Conservation (phyloP, 116 monocot species). For the Dioscorea cayenensis region DNA sequence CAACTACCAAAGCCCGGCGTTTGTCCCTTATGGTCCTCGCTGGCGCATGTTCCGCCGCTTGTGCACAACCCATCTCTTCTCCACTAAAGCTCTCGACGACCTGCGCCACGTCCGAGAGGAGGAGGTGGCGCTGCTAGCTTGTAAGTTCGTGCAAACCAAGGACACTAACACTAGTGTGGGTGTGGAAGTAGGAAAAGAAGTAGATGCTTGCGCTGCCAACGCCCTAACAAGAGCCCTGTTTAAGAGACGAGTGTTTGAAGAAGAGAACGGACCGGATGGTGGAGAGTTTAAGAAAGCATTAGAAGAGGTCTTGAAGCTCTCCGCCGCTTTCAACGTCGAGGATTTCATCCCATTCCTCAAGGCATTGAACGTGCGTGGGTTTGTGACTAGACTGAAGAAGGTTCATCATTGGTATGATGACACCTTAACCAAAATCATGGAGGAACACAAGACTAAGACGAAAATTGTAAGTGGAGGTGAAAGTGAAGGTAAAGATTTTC, state of each 20-base stretch:
- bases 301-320: slow-evolving; percentile 18
- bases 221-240: slow-evolving; percentile 21
- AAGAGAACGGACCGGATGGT: not conserved
- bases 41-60: slow-evolving; percentile 12
- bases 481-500: not conserved
- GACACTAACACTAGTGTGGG: too few relatives aligned
- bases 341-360: slow-evolving; percentile 24
- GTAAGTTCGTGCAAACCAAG: not conserved
- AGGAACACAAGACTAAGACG: not conserved
- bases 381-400: slow-evolving; percentile 32
- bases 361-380: slow-evolving; percentile 19
- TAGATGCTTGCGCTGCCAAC: slow-evolving; percentile 40
- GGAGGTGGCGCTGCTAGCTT: not conserved
- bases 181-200: slow-evolving; percentile 26
- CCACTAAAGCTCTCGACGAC: slow-evolving; percentile 6
- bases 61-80: slow-evolving; percentile 4
- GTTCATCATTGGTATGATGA: slow-evolving; percentile 14
- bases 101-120: not conserved
- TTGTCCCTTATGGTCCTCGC: slow-evolving; percentile 5
- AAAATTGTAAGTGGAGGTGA: not conserved
- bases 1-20: not conserved
- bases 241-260: too few relatives aligned
- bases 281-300: slow-evolving; percentile 36
- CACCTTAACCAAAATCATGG: not conserved
- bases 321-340: slow-evolving; percentile 20